Base-by-base conservation (phyloP, 441 rosid genomes). In the Cnidoscolus chayamansa region DNA sequence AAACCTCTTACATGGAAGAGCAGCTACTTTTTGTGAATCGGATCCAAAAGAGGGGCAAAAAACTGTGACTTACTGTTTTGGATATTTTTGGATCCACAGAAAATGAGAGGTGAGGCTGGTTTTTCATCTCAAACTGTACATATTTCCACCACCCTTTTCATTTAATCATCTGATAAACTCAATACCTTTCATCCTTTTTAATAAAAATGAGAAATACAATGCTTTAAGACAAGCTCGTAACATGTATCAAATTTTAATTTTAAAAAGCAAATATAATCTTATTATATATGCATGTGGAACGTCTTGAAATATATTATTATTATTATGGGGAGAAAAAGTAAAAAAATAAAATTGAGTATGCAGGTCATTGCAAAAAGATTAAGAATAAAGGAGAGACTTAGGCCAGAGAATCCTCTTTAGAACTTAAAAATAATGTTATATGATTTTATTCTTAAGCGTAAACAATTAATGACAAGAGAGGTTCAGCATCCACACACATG, bases 321-420 rank as follows among this genome's bases (percentile, higher is more conserved):
- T 25, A 25, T 25, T 25, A 25, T 25, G 25, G 25, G 25, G 25
- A 50, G 45, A 61, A 72, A 45, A 60, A 50, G 31, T 51, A 53
- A 68, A 11, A 54, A 55, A 65, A 65, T 65, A 20, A 48, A 71
- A 49, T 20, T 49, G 50, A 67, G 51, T 49, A 60, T 48, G 65
- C 16, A 74, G 74, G 64, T 69, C 70, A 32, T 35, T 35, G 59
- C 69, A 55, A 50, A 63, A 68, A 69, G 70, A 70, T 16, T 32
- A 56, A 20, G 17, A 19, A 56, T 70, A 30, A 25, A 61, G 32
- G 54, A 35, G 5, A 79, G 80, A 72, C 79, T 75, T 55, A 74
- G 79, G 82, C 79, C 62, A 40, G 63, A 71, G 82, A 81, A 81
- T 76, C 84, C 68, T 73, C 83, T 83, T 84, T 81, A 77, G 32